Conservation (phyloP, 345 rosid genomes). For the Citrus maxima region DNA sequence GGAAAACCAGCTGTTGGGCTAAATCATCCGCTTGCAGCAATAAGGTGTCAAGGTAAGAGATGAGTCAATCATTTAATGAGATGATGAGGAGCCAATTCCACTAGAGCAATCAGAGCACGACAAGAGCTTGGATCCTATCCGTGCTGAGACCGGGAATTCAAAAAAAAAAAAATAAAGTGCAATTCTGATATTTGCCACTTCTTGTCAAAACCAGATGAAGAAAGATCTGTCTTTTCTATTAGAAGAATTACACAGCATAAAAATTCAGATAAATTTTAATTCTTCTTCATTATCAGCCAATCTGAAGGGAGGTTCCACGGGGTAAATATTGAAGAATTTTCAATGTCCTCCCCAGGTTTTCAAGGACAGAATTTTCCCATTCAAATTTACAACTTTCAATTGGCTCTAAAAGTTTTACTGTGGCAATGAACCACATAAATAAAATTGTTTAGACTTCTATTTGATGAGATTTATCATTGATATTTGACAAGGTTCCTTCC, state of each 20-base stretch:
- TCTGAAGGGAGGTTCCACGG: background rate
- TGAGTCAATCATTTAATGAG: too few species aligned
- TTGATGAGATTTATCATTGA: constrained; percentile 58
- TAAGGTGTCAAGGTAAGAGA: too few species aligned
- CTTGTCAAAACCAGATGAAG: background rate
- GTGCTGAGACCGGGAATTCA: too few species aligned
- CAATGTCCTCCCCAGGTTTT: constrained; percentile 12
- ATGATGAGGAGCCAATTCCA: too few species aligned
- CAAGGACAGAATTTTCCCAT: constrained; percentile 17
- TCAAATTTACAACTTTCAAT: constrained; percentile 31
- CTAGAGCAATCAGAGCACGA: too few species aligned
- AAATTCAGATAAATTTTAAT: background rate
- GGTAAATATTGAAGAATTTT: constrained; percentile 7
- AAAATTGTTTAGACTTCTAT: constrained; percentile 53
- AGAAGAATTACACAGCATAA: too few species aligned
- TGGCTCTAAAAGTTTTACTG: background rate
- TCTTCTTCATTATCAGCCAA: background rate
- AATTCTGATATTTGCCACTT: too few species aligned
- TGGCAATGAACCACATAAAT: background rate
- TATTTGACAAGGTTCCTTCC: constrained; percentile 65
- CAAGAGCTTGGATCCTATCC: too few species aligned
- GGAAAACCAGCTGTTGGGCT: too few species aligned
- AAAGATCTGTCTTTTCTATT: background rate
- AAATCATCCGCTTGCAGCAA: too few species aligned
- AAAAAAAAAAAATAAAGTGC: background rate